Conservation (phyloP, 2,329 filamentous ascomycete species). For the Fonsecaea nubica region DNA sequence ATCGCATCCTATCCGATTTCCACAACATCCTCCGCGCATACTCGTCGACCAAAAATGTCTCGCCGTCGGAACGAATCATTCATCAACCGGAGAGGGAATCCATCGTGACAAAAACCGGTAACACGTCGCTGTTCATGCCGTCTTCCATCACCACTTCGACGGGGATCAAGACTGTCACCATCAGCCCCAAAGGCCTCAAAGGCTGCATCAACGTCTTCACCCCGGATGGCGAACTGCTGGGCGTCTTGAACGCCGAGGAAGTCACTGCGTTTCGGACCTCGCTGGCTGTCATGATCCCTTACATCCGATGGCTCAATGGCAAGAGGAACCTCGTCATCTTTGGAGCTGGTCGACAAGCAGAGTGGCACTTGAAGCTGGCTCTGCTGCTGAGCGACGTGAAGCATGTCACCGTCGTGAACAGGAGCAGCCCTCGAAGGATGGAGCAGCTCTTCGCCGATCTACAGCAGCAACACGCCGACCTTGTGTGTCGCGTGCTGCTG, state of each 20-base stretch:
- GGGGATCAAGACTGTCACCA: constrained; percentile 75
- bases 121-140: constrained; percentile 76
- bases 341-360: constrained; percentile 57
- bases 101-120: constrained; percentile 49
- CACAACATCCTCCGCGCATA: constrained; percentile 46
- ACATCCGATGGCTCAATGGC: constrained; percentile 22
- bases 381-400: constrained; percentile 60
- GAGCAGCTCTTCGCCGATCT: constrained; percentile 49
- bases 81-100: constrained; percentile 54
- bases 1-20: constrained; percentile 47
- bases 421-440: constrained; percentile 64
- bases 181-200: constrained; percentile 61
- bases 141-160: constrained; percentile 68
- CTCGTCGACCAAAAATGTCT: constrained; percentile 42
- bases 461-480: constrained; percentile 46
- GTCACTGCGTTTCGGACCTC: constrained; percentile 83
- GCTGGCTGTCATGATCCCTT: constrained; percentile 67
- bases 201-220: constrained; percentile 74
- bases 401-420: constrained; percentile 79
- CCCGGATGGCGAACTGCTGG: constrained; percentile 66
- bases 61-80: constrained; percentile 43
- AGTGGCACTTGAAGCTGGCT: constrained; percentile 58
- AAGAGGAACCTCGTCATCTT: constrained; percentile 50
- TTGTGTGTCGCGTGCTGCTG: constrained; percentile 48
- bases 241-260: constrained; percentile 74